Base-by-base conservation (phyloP, 768 basidiomycete genomes). In the Daedaleopsis nitida region DNA sequence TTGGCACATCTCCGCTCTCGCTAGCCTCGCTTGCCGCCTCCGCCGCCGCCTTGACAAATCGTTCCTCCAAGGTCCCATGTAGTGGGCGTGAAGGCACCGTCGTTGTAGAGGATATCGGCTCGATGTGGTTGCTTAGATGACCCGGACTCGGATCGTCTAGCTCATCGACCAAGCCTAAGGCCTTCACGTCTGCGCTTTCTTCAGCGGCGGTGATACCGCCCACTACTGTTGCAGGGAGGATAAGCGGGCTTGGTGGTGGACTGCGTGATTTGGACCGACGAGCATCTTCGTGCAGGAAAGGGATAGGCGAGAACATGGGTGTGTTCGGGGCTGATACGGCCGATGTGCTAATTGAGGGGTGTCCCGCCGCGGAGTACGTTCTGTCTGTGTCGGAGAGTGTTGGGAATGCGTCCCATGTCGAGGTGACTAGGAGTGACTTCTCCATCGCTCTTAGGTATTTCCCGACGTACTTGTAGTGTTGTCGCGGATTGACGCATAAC, bases 381-480 rank as follows among this genome's bases (percentile, higher is more conserved):
- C 61, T 67, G 1, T 67, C 56, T 74, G 71, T 50, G 38, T 75
- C 71, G 21, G 80, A 76, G 3, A 86, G 82, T 70, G 89, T 76
- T 8, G 89, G 87, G 73, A 92, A 94, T 59, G 83, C 81, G 63
- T 87, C 81, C 81, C 82, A 84, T 8, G 88, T 84, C 1, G 93
- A 94, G 5, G 94, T 94, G 52, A 96, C 92, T 21, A 92, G 86
- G 21, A 93, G 77, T 13, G 89, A 80, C 70, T 88, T 90, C 69
- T 94, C 91, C 13, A 96, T 78, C 2, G 94, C 94, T 2, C 94
- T 89, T 42, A 94, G 82, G 71, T 94, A 96, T 75, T 96, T 96
- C 47, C 93, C 91, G 16, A 92, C 76, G 32, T 84, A 82, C 48
- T 79, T 86, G 81, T 96, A 95, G 66, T 92, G 83, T 49, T 81